A percentile compares a stretch with the other conserved stretches of the same genome.
Conservation (phyloP, 129 eudicot species). For the Calendula officinalis region DNA sequence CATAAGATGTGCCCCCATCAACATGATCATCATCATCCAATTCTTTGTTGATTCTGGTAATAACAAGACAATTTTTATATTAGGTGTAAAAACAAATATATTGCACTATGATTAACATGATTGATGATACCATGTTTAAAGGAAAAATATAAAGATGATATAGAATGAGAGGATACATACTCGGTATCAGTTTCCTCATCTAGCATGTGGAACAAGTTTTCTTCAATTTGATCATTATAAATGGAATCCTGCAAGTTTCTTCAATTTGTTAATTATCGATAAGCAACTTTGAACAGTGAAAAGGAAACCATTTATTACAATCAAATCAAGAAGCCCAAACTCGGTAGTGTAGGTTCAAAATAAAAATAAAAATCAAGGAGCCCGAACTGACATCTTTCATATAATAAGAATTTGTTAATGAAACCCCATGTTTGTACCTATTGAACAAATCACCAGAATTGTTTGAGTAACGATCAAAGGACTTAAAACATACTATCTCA, state of each 20-base stretch:
- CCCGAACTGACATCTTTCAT: too few species aligned
- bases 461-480: constrained; percentile 84
- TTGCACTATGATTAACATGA: too few species aligned
- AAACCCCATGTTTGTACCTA: constrained; percentile 35
- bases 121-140: too few species aligned
- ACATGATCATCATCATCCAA: constrained; percentile 51
- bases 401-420: not conserved
- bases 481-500: constrained; percentile 91
- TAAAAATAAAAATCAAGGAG: too few species aligned
- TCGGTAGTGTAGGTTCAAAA: too few species aligned
- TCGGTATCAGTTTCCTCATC: constrained; percentile 95
- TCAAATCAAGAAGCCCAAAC: too few species aligned
- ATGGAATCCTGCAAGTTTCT: constrained; percentile 81
- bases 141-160: constrained; percentile 13
- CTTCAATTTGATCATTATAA: constrained; percentile 84
- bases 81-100: constrained; percentile 7
- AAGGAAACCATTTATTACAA: too few species aligned
- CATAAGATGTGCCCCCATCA: constrained; percentile 55
- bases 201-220: constrained; percentile 84
- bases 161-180: constrained; percentile 46
- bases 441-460: constrained; percentile 95
- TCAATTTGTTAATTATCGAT: too few species aligned
- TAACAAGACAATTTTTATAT: constrained; percentile 9
- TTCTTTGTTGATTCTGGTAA: constrained; percentile 39
- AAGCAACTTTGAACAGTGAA: too few species aligned